Percentiles rank a stretch among this genome's conserved stretches.
Evolutionary conservation across 345 rosid genomes (phyloP).

Genomic region (Hypericum androsaemum): DNA sequence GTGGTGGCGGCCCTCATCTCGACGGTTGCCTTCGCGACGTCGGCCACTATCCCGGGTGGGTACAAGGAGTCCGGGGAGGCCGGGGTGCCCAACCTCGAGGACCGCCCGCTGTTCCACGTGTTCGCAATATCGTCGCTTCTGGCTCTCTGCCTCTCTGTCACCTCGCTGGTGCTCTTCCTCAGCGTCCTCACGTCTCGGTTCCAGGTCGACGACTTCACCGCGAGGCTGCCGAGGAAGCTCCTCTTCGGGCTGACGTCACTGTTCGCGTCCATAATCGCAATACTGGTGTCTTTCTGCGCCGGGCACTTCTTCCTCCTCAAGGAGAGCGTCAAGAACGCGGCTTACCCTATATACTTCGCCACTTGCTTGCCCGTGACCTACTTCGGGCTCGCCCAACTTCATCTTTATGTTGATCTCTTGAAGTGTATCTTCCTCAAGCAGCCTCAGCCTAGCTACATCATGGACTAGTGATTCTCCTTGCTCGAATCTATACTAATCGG

Average conservation of each 20-base stretch:
- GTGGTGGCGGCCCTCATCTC: constrained; percentile 26
- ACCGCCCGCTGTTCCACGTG: not conserved
- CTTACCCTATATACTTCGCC: constrained; percentile 15
- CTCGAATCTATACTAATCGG: no score
- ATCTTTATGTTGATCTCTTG: constrained; percentile 17
- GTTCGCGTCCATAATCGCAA: constrained; percentile 15
- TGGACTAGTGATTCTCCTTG: no score
- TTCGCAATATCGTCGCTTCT: constrained; percentile 19
- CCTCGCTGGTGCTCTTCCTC: constrained; percentile 15
- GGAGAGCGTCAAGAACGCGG: not conserved
- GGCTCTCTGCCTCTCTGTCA: constrained; percentile 18
- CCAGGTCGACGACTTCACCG: constrained; percentile 16
- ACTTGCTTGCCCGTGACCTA: constrained; percentile 21
- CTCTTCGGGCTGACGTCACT: constrained; percentile 16
- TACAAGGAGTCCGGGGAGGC: not conserved
- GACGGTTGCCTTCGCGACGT: constrained; percentile 24
- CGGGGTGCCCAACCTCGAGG: not conserved
- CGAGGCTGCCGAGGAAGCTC: constrained; percentile 15
- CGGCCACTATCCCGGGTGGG: constrained; percentile 22
- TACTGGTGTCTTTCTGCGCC: constrained; percentile 21
- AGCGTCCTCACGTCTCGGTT: constrained; percentile 16
- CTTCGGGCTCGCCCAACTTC: constrained; percentile 16
- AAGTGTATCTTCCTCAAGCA: no score
- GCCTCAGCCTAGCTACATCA: no score
- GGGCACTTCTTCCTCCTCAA: constrained; percentile 21